Evolutionary conservation across 1,139 yeast genomes (phyloP).

Genomic region (Hyphopichia fennica): DNA sequence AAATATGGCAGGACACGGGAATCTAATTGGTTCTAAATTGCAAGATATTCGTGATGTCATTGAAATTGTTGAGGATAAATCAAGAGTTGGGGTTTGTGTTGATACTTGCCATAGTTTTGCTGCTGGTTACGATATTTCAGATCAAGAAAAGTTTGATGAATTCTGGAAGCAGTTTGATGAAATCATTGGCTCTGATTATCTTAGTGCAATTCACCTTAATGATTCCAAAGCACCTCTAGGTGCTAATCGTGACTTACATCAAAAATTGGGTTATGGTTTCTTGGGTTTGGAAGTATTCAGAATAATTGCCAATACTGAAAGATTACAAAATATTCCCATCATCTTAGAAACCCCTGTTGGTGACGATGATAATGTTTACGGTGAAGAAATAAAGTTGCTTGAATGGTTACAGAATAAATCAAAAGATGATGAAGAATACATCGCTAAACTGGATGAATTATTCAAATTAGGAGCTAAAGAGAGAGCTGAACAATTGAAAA

Average conservation of each 20-base stretch:
- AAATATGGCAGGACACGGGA: conserved; percentile 98
- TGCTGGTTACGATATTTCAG: conserved; percentile 85
- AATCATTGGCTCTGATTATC: conserved; percentile 69
- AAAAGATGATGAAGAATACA: conserved; percentile 55
- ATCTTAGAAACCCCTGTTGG: conserved; percentile 88
- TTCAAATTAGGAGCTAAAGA: conserved; percentile 58
- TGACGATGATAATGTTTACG: conserved; percentile 61
- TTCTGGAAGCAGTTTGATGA: conserved; percentile 79
- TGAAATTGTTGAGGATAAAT: conserved; percentile 70
- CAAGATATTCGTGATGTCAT: conserved; percentile 78
- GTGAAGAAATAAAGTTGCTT: conserved; percentile 74
- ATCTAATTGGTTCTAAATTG: conserved; percentile 78
- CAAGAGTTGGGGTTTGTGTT: conserved; percentile 87
- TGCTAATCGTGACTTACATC: conserved; percentile 90
- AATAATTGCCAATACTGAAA: conserved; percentile 65
- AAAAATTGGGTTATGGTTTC: conserved; percentile 85
- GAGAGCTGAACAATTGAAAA: conserved; percentile 49
- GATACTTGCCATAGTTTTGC: conserved; percentile 97
- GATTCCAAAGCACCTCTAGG: conserved; percentile 94
- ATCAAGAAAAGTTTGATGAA: conserved; percentile 50
- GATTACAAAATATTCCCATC: conserved; percentile 68
- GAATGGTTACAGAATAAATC: conserved; percentile 66
- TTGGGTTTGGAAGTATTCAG: conserved; percentile 84
- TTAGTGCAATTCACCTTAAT: conserved; percentile 81
- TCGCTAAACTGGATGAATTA: conserved; percentile 49